A percentile compares a stretch with the other conserved stretches of the same genome.
Evolutionary conservation across 164 flowering plant genomes (phyloP).

Genomic region (Buxus sempervirens): DNA sequence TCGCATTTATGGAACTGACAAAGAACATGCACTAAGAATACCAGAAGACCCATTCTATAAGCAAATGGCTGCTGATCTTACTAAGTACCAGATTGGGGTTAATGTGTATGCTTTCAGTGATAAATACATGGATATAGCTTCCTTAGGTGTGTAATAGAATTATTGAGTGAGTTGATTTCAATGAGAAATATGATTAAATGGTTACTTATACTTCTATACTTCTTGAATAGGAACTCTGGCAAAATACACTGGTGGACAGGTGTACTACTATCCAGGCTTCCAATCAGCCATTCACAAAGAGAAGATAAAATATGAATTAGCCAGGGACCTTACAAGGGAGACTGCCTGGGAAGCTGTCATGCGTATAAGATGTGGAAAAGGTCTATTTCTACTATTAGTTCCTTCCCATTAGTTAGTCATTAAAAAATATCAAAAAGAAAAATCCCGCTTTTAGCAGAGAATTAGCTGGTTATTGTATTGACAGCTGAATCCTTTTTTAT

Average conservation of each 20-base stretch:
- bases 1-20: conserved; percentile 93
- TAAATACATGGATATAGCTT: conserved; percentile 92
- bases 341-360: conserved; percentile 99
- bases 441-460: background rate
- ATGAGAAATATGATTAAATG: background rate
- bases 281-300: conserved; percentile 57
- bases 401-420: background rate
- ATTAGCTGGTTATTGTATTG: background rate
- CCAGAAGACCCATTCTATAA: conserved; percentile 95
- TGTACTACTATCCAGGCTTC: conserved; percentile 80
- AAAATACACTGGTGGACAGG: conserved; percentile 97
- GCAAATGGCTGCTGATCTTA: conserved; percentile 97
- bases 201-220: background rate
- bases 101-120: conserved; percentile 89
- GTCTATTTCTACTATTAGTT: conserved; percentile 26
- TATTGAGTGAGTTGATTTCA: background rate
- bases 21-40: conserved; percentile 67
- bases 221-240: conserved; percentile 69
- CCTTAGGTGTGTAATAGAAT: conserved; percentile 53
- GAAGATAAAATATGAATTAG: conserved; percentile 72
- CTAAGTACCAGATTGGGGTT: conserved; percentile 83
- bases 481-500: conserved; percentile 7
- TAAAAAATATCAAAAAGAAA: background rate
- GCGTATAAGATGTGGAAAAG: conserved; percentile 99
- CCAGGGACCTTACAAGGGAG: conserved; percentile 92